Conservation (phyloP, 2,329 filamentous ascomycete genomes). For the Epichloe sylvatica region DNA sequence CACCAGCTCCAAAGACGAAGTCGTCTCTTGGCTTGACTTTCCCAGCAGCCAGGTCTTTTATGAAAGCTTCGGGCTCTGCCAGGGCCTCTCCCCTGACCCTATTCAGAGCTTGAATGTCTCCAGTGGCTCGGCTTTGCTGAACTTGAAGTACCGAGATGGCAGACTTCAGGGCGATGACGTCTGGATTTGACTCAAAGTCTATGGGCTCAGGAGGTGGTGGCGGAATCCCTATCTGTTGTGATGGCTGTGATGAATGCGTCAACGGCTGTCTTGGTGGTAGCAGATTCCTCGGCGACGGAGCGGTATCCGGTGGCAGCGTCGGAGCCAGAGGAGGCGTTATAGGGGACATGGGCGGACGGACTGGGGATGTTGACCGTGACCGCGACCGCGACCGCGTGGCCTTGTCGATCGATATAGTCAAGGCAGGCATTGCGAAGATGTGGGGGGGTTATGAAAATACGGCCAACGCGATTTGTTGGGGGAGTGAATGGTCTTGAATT, state of each 20-base stretch:
- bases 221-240: conserved; percentile 23
- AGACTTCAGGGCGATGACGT: conserved; percentile 73
- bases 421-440: conserved; percentile 16
- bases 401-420: conserved; percentile 19
- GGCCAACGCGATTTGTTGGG: not conserved
- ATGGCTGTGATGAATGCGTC: conserved; percentile 30
- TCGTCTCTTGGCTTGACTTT: conserved; percentile 29
- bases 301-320: conserved; percentile 16
- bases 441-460: not conserved
- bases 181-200: conserved; percentile 55
- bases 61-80: conserved; percentile 57
- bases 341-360: conserved; percentile 38
- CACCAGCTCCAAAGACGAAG: conserved; percentile 11
- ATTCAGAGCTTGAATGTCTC: conserved; percentile 59
- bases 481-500: not conserved
- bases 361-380: conserved; percentile 25
- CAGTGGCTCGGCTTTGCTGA: conserved; percentile 63
- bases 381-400: conserved; percentile 16
- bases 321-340: conserved; percentile 37
- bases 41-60: conserved; percentile 51
- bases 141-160: conserved; percentile 79
- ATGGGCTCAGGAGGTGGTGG: conserved; percentile 39
- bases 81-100: conserved; percentile 57
- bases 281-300: conserved; percentile 5
- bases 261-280: conserved; percentile 23